A percentile compares a stretch with the other conserved stretches of the same genome.
Evolutionary conservation across 2,329 filamentous ascomycete genomes (phyloP).

Genomic region (Stagonosporopsis cucurbitacearum): DNA sequence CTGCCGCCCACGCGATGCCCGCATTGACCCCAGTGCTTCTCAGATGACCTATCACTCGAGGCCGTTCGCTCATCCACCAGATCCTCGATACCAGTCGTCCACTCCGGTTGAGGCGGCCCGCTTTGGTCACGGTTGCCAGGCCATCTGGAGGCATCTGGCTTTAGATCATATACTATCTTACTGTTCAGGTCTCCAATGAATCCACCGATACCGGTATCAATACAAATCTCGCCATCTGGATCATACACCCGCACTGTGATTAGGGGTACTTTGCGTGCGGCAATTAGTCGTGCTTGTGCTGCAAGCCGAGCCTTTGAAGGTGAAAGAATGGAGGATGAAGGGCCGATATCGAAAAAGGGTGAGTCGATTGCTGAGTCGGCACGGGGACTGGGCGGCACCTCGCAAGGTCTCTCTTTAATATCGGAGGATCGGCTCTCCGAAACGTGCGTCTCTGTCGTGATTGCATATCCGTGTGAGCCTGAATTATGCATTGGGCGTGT

Average conservation of each 20-base stretch:
- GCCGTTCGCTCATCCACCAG: conserved; percentile 24
- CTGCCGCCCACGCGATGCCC: conserved; percentile 23
- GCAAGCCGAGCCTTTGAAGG: conserved; percentile 66
- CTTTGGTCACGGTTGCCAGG: conserved; percentile 15
- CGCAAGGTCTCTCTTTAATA: neutral
- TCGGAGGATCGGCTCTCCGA: neutral
- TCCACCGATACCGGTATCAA: conserved; percentile 63
- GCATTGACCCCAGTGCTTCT: conserved; percentile 21
- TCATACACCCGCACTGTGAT: conserved; percentile 65
- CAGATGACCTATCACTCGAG: neutral
- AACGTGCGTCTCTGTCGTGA: conserved; percentile 1
- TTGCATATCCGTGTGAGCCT: neutral
- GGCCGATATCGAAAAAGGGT: conserved; percentile 13
- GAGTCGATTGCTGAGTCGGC: conserved; percentile 32
- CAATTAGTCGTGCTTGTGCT: conserved; percentile 70
- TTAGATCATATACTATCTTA: conserved; percentile 65
- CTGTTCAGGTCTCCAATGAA: conserved; percentile 68
- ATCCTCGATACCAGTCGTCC: conserved; percentile 38
- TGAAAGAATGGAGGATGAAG: conserved; percentile 28
- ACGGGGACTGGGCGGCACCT: conserved; percentile 13
- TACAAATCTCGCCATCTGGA: conserved; percentile 56
- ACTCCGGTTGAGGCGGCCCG: conserved; percentile 24
- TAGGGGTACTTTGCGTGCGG: conserved; percentile 60
- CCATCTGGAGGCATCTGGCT: conserved; percentile 55
- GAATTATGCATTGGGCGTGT: conserved; percentile 14